Evolutionary conservation across 2,329 filamentous ascomycete species (phyloP), one percentile per base, ranked within the genome.

Genomic region (Pseudogymnoascus sp.): DNA sequence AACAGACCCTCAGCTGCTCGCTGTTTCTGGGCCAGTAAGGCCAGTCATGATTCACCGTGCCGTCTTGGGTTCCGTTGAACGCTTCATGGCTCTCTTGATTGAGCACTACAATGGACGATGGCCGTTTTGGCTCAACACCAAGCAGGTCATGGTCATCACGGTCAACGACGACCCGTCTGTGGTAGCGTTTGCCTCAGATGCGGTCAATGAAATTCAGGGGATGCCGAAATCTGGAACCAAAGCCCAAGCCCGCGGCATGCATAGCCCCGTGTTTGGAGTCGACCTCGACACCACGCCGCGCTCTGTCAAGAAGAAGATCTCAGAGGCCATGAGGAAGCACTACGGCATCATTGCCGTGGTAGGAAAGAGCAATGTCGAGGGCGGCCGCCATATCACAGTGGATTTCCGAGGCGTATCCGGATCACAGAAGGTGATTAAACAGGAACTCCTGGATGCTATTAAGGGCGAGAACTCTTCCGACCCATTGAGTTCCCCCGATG

Each of bases 101-200:
- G 92, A 96, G 75, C 88, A 90, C 68, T 91, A 93, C 70, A 82
- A 88, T 64, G 90, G 90, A 14, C 83, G 82, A 65, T 96, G 90
- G 85, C 92, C 92, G 3, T 93, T 96, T 74, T 96, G 92, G 92
- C 80, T 96, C 8, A 93, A 90, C 63, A 92, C 92, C 0, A 84
- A 86, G 5, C 92, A 95, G 72, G 87, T 85, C 45, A 85, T 89
- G 54, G 83, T 96, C 64, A 76, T 95, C 34, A 89, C 90, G 0
- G 81, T 93, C 62, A 92, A 90, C 70, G 81, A 86, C 60, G 81
- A 80, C 2, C 34, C 67, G 28, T 34, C 65, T n/a, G 66, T 73
- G 28, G 63, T 74, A 7, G 65, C 69, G 6, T 73, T 67, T 61
- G 73, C 72, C 6, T 14, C 48, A 4, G 19, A 37, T 28, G 62